Conservation (phyloP, 257 asterid genomes). For the Solanum commersonii region DNA sequence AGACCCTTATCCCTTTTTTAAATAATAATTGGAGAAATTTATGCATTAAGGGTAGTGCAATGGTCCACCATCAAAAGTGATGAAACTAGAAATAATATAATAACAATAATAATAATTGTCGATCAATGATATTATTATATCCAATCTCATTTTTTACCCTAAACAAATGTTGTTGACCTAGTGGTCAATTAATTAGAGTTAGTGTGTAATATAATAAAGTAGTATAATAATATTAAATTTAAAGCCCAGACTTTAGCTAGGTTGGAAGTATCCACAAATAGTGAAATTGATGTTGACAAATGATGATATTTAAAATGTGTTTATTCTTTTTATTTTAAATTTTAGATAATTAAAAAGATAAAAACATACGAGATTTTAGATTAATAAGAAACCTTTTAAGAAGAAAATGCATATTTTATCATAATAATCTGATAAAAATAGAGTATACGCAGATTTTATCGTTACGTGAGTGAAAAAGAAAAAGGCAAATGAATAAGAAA, state of each 20-base stretch:
- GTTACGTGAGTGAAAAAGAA: neutral
- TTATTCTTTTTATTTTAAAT: neutral
- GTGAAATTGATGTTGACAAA: neutral
- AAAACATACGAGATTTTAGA: neutral
- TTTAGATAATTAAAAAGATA: neutral
- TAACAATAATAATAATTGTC: neutral
- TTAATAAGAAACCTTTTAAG: neutral
- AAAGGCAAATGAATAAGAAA: neutral
- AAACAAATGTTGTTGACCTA: neutral
- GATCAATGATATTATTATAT: neutral
- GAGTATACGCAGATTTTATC: rapidly evolving
- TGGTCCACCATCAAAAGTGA: no score
- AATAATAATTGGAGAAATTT: no score
- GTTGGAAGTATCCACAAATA: neutral
- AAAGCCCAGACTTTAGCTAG: neutral
- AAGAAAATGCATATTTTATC: neutral
- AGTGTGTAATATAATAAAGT: neutral
- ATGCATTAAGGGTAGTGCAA: no score
- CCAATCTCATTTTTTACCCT: neutral
- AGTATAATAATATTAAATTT: neutral
- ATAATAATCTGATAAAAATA: rapidly evolving
- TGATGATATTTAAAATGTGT: neutral
- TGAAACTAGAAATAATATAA: no score
- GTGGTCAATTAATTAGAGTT: neutral
- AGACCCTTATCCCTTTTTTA: no score